phyloP scores from a whole-genome alignment of 371 early-diverging fungal genomes.

The Phascolomyces articulosus region DNA sequence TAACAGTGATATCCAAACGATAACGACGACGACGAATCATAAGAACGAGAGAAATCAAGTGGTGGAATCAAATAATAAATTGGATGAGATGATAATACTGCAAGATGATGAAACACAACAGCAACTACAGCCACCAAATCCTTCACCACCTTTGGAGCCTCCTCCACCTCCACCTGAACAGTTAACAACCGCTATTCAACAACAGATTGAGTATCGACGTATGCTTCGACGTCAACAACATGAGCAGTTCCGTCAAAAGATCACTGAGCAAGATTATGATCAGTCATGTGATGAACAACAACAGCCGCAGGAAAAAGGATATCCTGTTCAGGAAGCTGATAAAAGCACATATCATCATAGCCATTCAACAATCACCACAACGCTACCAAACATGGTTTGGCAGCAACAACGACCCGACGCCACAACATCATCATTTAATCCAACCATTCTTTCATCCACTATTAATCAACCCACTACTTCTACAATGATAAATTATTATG shows the following conservation, averaged over 20 bases:
- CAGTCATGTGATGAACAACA: not conserved
- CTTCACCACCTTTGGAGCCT: slow-evolving; percentile 6
- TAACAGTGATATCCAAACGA: slow-evolving; percentile 27
- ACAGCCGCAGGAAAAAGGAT: too few relatives aligned
- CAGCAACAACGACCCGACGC: not conserved
- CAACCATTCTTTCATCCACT: too few relatives aligned
- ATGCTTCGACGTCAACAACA: slow-evolving; percentile 13
- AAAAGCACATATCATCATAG: too few relatives aligned
- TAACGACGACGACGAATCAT: too few relatives aligned
- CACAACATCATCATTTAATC: too few relatives aligned
- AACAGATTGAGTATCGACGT: slow-evolving; percentile 9
- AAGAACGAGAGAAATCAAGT: too few relatives aligned
- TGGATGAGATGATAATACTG: too few relatives aligned
- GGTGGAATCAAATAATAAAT: too few relatives aligned
- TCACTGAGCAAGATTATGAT: slow-evolving; percentile 13
- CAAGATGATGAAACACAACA: slow-evolving; percentile 16
- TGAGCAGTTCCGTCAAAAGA: slow-evolving; percentile 15
- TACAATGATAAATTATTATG: not conserved
- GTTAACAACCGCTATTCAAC: slow-evolving; percentile 3
- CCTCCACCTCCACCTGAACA: slow-evolving; percentile 6
- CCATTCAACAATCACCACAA: too few relatives aligned
- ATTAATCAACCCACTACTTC: not conserved
- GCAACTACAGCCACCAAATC: slow-evolving; percentile 1
- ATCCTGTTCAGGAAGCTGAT: too few relatives aligned
- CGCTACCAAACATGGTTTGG: not conserved